These are phyloP conservation scores for Craterostigma plantagineum DNA, from an alignment of 257 asterid genomes.

Conservation along the genomic window DNA sequence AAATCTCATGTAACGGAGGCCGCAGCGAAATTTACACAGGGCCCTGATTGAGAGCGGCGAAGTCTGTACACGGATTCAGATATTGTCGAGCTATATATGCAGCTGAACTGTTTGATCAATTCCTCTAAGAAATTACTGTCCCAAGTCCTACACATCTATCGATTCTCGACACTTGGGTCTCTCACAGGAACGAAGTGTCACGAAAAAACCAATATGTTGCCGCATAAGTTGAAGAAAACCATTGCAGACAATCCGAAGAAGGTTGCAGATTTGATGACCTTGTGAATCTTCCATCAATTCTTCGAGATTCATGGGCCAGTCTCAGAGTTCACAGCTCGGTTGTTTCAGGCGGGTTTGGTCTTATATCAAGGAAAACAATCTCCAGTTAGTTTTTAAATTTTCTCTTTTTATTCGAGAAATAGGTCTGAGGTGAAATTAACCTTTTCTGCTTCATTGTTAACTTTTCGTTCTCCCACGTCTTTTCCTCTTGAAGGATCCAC, in stretches of 20 bases:
- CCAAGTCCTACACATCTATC: too few species aligned
- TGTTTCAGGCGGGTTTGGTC: slow-evolving; percentile 77
- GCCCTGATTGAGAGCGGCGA: too few species aligned
- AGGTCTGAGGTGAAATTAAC: not conserved
- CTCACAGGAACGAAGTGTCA: slow-evolving; percentile 29
- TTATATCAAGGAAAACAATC: slow-evolving; percentile 69
- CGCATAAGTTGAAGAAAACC: slow-evolving; percentile 42
- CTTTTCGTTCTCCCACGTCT: not conserved
- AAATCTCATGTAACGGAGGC: too few species aligned
- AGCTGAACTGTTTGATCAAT: too few species aligned
- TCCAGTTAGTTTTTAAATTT: slow-evolving; percentile 29
- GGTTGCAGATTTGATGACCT: slow-evolving; percentile 62
- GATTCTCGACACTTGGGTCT: too few species aligned
- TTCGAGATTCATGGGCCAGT: slow-evolving; percentile 88
- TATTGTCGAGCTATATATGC: too few species aligned
- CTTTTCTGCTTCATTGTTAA: not conserved
- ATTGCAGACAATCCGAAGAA: slow-evolving; percentile 64
- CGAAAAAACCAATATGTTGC: slow-evolving; percentile 86
- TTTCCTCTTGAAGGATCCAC: slow-evolving; percentile 34
- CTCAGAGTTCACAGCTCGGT: slow-evolving; percentile 78
- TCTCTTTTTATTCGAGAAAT: not conserved
- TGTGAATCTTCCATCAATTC: slow-evolving; percentile 61
- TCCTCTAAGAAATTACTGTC: too few species aligned
- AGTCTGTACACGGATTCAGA: too few species aligned
- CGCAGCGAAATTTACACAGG: too few species aligned